Conservation (phyloP, 164 flowering plant genomes). For the Protea cynaroides region DNA sequence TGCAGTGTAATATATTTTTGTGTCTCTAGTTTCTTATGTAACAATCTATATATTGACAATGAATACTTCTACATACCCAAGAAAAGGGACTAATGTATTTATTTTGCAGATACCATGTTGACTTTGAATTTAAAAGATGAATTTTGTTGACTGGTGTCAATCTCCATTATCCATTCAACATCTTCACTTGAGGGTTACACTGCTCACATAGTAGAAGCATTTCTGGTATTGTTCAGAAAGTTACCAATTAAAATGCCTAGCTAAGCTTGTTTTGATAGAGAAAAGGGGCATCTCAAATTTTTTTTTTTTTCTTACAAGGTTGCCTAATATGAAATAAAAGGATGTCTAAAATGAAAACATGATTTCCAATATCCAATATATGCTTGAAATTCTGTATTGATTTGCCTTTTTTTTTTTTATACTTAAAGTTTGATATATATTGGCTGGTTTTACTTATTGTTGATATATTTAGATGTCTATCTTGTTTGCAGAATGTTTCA, state of each 20-base stretch:
- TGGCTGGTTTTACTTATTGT: not conserved
- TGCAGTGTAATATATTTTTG: not conserved
- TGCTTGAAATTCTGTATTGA: not conserved
- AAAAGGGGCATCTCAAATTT: not conserved
- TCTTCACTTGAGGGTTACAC: not conserved
- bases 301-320: too few relatives aligned
- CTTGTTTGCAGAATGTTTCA: not conserved
- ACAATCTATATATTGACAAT: not conserved
- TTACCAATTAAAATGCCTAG: not conserved
- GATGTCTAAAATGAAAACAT: too few relatives aligned
- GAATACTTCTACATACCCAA: too few relatives aligned
- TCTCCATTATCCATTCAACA: not conserved
- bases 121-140: not conserved
- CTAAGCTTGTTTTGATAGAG: slow-evolving; percentile 1
- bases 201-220: too few relatives aligned
- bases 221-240: not conserved
- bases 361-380: not conserved
- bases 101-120: not conserved
- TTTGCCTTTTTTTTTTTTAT: not conserved
- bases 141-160: not conserved
- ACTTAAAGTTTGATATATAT: too few relatives aligned
- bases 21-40: not conserved
- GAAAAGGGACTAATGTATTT: not conserved
- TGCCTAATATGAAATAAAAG: too few relatives aligned
- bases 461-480: not conserved